Evolutionary conservation across 2,329 filamentous ascomycete genomes (phyloP).

Genomic region (Chaetomium globosum): DNA sequence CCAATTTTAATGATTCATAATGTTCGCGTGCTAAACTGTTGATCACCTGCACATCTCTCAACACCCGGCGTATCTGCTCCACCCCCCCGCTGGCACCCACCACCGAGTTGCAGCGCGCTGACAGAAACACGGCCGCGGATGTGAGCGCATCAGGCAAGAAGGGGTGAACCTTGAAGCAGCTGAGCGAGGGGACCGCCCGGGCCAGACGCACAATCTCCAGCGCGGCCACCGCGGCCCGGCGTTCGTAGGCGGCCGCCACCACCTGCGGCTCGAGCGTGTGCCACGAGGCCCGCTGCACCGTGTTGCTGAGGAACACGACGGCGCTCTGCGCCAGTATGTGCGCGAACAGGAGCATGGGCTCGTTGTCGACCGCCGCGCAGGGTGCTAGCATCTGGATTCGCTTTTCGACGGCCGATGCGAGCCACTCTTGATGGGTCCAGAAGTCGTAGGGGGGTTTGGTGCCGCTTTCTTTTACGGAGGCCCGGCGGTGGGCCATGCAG

Average conservation of each 20-base stretch:
- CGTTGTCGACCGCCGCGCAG: no score
- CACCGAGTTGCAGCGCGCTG: neutral
- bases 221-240: neutral
- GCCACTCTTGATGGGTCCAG: constrained; percentile 2
- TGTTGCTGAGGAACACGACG: constrained; percentile 9
- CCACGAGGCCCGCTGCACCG: no score
- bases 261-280: no score
- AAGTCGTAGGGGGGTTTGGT: neutral
- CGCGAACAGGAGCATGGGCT: constrained; percentile 11
- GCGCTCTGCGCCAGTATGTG: constrained; percentile 4
- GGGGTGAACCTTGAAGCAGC: constrained; percentile 1
- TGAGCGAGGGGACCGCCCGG: neutral
- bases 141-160: neutral
- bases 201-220: neutral
- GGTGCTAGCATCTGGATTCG: neutral
- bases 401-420: neutral
- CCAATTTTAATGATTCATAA: no score
- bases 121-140: neutral
- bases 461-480: neutral
- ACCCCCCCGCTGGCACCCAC: neutral
- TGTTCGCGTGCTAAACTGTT: neutral
- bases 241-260: no score
- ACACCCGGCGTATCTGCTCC: neutral
- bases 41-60: neutral
- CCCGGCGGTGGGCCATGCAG: neutral